phyloP scores from a whole-genome alignment of 2,329 filamentous ascomycete species.

The Leptodontidium sp. region DNA sequence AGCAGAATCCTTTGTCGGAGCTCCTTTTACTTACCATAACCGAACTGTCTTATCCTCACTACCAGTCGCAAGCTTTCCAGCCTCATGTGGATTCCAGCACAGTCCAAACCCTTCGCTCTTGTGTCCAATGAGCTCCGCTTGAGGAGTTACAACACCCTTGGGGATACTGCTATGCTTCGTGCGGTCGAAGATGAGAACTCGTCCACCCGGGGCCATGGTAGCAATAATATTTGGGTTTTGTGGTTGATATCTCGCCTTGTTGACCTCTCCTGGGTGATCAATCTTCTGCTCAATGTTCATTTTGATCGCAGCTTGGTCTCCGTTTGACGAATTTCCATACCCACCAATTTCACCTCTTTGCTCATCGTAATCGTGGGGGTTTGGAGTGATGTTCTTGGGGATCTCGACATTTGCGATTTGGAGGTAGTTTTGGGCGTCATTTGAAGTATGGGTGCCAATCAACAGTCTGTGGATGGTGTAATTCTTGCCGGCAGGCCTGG shows the following conservation, averaged over 20 bases:
- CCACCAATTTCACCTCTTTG: constrained; percentile 93
- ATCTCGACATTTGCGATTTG: constrained; percentile 96
- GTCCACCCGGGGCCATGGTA: constrained; percentile 87
- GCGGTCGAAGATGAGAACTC: constrained; percentile 92
- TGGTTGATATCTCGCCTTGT: constrained; percentile 97
- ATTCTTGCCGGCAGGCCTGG: constrained; percentile 80
- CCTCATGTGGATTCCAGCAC: constrained; percentile 84
- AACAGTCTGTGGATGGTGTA: constrained; percentile 88
- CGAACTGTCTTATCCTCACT: constrained; percentile 92
- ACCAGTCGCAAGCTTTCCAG: constrained; percentile 85
- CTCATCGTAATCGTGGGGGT: constrained; percentile 87
- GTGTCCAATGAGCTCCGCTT: constrained; percentile 87
- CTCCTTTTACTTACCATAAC: constrained; percentile 71
- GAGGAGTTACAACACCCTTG: constrained; percentile 76
- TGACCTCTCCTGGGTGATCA: constrained; percentile 94
- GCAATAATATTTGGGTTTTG: constrained; percentile 98
- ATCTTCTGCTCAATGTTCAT: constrained; percentile 96
- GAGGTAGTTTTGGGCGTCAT: constrained; percentile 85
- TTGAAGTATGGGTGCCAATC: constrained; percentile 93
- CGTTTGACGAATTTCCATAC: constrained; percentile 74
- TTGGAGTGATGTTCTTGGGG: constrained; percentile 78
- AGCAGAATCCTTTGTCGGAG: constrained; percentile 17
- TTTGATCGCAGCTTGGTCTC: constrained; percentile 77
- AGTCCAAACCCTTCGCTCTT: constrained; percentile 89
- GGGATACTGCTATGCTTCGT: constrained; percentile 89